These are phyloP conservation scores for Spiraea crenata DNA, from an alignment of 331 rosid genomes.

Conservation along the genomic window DNA sequence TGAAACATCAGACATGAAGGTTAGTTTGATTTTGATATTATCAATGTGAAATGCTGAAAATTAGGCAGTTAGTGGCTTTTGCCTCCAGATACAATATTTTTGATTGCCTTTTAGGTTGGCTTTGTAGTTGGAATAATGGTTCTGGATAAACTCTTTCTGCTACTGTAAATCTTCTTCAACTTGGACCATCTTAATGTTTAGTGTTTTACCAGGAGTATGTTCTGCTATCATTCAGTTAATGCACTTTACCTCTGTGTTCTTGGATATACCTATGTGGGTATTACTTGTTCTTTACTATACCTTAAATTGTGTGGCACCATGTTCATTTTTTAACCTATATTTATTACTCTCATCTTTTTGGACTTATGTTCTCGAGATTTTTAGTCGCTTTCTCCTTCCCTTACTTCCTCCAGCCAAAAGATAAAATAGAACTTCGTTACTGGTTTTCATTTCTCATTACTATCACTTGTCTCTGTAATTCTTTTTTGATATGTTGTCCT, in stretches of 20 bases:
- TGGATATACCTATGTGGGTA: neutral
- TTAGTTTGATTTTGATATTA: slow-evolving; percentile 35
- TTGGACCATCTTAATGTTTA: neutral
- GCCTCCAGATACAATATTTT: neutral
- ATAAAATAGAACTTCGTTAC: neutral
- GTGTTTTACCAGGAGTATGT: neutral
- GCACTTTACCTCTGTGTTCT: neutral
- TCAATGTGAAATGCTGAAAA: slow-evolving; percentile 13
- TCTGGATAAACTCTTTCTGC: neutral
- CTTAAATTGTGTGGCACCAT: neutral
- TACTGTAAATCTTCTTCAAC: neutral
- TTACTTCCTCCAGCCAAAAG: neutral
- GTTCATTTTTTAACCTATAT: neutral
- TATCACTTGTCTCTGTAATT: neutral
- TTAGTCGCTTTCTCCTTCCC: neutral
- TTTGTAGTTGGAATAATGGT: neutral
- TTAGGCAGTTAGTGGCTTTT: neutral
- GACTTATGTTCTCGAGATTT: neutral
- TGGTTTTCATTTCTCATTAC: slow-evolving; percentile 1
- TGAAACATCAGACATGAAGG: slow-evolving; percentile 80
- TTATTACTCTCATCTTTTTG: neutral
- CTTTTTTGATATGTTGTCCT: slow-evolving; percentile 12
- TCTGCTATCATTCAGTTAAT: neutral
- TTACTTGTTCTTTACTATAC: neutral
- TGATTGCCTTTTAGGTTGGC: neutral